A percentile compares a stretch with the other conserved stretches of the same genome.
Evolutionary conservation across 345 rosid species (phyloP).

Genomic region (Luvunga scandens): DNA sequence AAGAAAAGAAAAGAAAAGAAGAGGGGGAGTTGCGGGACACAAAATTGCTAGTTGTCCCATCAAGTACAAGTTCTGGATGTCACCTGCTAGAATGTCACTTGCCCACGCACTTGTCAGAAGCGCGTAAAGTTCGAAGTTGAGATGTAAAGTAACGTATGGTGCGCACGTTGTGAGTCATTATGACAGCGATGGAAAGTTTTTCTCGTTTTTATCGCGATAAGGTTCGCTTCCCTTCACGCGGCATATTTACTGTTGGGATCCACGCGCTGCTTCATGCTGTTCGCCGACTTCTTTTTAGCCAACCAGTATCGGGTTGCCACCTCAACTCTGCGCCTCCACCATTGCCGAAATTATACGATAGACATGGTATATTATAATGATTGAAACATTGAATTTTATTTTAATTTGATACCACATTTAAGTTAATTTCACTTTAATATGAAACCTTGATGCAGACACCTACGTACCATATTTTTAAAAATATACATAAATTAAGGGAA

Average conservation of each 20-base stretch:
- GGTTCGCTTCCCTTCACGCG: background rate
- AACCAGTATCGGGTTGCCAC: constrained; percentile 10
- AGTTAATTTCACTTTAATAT: too few relatives aligned
- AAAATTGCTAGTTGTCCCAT: background rate
- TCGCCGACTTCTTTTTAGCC: background rate
- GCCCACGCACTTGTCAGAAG: background rate
- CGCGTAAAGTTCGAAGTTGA: background rate
- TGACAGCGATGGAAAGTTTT: constrained; percentile 1
- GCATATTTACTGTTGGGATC: background rate
- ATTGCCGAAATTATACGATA: too few relatives aligned
- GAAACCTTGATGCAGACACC: too few relatives aligned
- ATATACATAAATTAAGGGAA: too few relatives aligned
- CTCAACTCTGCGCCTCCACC: background rate
- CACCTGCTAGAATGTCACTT: background rate
- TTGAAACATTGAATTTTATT: background rate
- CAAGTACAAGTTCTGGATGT: background rate
- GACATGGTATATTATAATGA: too few relatives aligned
- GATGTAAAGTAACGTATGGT: background rate
- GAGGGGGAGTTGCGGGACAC: background rate
- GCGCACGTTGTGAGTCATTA: constrained; percentile 5
- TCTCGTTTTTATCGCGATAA: constrained; percentile 1
- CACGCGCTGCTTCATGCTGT: background rate
- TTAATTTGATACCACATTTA: background rate
- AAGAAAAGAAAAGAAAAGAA: background rate
- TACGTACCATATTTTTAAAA: too few relatives aligned